Evolutionary conservation across 371 early-diverging fungal species (phyloP).

Genomic region (Mucor circinelloides): DNA sequence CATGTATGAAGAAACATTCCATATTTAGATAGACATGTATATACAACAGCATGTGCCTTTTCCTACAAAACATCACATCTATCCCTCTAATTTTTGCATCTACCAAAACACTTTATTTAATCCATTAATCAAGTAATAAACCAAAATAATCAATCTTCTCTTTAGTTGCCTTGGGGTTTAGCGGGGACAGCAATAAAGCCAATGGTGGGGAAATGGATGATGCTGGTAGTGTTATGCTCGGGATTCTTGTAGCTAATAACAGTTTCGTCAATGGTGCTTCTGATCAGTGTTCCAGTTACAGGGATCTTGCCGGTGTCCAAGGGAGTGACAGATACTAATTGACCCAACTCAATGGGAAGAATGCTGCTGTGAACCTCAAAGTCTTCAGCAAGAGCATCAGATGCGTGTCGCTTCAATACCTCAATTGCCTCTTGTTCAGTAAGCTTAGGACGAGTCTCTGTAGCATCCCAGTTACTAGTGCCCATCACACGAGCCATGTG

Average conservation of each 20-base stretch:
- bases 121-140: too few relatives aligned
- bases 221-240: conserved; percentile 5
- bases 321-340: conserved; percentile 48
- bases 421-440: conserved; percentile 19
- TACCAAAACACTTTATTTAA: too few relatives aligned
- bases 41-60: not conserved
- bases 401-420: conserved; percentile 7
- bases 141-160: too few relatives aligned
- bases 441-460: not conserved
- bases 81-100: too few relatives aligned
- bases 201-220: conserved; percentile 20
- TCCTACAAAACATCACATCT: not conserved
- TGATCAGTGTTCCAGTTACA: conserved; percentile 40
- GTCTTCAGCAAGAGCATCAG: not conserved
- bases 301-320: conserved; percentile 55
- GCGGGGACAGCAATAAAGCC: conserved; percentile 16
- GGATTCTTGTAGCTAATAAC: conserved; percentile 33
- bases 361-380: conserved; percentile 12
- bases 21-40: not conserved
- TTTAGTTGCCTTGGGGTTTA: not conserved
- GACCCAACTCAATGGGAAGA: conserved; percentile 35
- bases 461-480: conserved; percentile 19
- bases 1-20: conserved; percentile 24
- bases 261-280: conserved; percentile 29
- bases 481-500: conserved; percentile 38